Evolutionary conservation across 73 alveolate genomes (phyloP).

Genomic region (Paramecium sonneborni): DNA sequence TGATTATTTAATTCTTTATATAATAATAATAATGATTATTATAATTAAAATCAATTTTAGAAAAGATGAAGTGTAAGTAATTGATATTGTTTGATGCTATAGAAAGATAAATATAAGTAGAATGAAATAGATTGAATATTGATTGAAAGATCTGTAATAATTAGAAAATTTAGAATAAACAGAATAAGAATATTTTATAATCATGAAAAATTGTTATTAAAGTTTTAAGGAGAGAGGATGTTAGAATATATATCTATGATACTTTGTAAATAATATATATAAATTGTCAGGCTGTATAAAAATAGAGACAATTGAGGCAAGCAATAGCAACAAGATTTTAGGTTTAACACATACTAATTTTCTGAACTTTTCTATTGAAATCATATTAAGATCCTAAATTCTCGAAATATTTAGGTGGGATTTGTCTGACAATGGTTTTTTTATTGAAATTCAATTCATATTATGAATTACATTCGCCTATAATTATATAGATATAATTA

Average conservation of each 20-base stretch:
- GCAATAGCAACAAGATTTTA: conserved; percentile 56
- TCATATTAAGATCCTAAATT: conserved; percentile 65
- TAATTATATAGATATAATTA: neutral
- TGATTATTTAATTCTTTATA: too few species aligned
- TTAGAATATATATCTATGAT: neutral
- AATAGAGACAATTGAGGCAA: conserved; percentile 66
- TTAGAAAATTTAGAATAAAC: neutral
- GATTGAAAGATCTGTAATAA: neutral
- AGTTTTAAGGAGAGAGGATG: neutral
- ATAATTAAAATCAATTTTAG: neutral
- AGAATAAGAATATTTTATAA: conserved; percentile 1
- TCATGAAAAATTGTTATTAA: neutral
- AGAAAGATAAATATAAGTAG: neutral
- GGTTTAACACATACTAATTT: conserved; percentile 45
- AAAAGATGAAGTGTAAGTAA: neutral
- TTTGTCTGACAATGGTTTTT: conserved; percentile 48
- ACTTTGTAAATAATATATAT: neutral
- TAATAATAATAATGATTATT: neutral
- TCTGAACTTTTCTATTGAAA: conserved; percentile 57
- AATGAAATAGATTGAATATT: too few species aligned
- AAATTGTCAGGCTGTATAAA: conserved; percentile 57
- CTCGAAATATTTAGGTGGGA: conserved; percentile 69
- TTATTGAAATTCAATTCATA: conserved; percentile 68
- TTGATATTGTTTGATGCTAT: neutral
- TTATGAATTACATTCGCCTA: conserved; percentile 54